These are phyloP conservation scores for Auriculariales sp. DNA, from an alignment of 768 basidiomycete species.

Conservation along the genomic window DNA sequence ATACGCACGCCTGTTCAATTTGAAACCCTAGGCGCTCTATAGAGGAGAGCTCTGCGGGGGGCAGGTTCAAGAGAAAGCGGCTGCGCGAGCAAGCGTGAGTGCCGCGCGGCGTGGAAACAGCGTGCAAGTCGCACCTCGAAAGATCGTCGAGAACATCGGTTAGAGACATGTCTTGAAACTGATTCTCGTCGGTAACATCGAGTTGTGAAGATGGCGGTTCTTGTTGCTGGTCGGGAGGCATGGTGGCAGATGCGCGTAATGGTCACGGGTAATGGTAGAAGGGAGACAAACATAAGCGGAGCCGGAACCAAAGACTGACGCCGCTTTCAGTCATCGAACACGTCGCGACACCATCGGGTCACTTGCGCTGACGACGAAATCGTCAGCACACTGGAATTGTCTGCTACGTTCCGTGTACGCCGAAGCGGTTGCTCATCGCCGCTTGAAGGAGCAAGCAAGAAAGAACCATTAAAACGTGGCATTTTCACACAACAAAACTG, in stretches of 20 bases:
- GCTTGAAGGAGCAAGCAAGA: too few relatives aligned
- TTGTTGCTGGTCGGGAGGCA: constrained; percentile 36
- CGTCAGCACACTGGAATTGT: too few relatives aligned
- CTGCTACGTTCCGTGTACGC: too few relatives aligned
- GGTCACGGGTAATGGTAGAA: constrained; percentile 14
- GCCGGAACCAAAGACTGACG: too few relatives aligned
- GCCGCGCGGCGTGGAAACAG: constrained; percentile 5
- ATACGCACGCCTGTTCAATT: constrained; percentile 84
- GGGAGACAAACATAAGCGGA: constrained; percentile 18
- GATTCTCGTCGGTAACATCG: constrained; percentile 22
- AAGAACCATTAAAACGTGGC: too few relatives aligned
- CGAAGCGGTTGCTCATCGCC: too few relatives aligned
- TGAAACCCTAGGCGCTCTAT: constrained; percentile 95
- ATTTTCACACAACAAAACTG: too few relatives aligned
- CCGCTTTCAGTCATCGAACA: too few relatives aligned
- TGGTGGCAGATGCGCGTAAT: constrained; percentile 67
- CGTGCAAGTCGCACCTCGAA: constrained; percentile 42
- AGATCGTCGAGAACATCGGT: constrained; percentile 86
- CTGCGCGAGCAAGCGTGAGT: constrained; percentile 23
- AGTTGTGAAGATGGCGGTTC: constrained; percentile 43
- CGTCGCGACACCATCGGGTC: too few relatives aligned
- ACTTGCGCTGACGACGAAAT: too few relatives aligned
- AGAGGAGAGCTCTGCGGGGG: constrained; percentile 79
- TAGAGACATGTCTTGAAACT: constrained; percentile 59
- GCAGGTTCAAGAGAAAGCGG: constrained; percentile 93